Evolutionary conservation across 306 rosid species (phyloP).

Genomic region (Cucurbita argyrosperma): DNA sequence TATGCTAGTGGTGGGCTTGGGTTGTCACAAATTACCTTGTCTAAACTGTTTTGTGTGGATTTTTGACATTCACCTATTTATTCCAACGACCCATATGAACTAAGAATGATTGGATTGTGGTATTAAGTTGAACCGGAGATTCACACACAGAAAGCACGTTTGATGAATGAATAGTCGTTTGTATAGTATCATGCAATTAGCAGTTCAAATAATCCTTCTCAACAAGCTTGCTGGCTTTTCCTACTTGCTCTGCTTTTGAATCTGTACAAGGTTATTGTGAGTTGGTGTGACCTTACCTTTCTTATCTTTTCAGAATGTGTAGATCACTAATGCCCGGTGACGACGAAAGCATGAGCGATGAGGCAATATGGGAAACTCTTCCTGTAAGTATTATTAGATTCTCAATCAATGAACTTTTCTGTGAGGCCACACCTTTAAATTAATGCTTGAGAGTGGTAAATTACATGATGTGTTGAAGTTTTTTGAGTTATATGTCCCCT

Average conservation of each 20-base stretch:
- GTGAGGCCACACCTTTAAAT: neutral
- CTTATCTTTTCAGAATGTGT: conserved; percentile 61
- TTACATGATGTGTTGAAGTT: neutral
- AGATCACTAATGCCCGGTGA: conserved; percentile 95
- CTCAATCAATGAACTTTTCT: conserved; percentile 6
- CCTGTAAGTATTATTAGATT: conserved; percentile 47
- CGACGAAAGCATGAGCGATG: conserved; percentile 79
- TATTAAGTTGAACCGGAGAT: neutral
- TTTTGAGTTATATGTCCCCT: neutral
- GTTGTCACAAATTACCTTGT: neutral
- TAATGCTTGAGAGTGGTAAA: neutral
- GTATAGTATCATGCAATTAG: neutral
- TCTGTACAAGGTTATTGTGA: neutral
- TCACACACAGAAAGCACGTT: neutral
- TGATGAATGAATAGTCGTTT: neutral
- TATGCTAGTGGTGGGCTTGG: no score
- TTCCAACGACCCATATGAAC: neutral
- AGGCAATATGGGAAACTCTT: conserved; percentile 92
- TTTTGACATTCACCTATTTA: neutral
- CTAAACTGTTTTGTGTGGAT: neutral
- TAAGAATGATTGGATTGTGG: neutral
- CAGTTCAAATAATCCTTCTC: neutral
- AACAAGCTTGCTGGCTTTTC: neutral
- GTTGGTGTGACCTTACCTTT: neutral
- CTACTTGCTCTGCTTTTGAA: conserved; percentile 6